These are phyloP conservation scores for Athelia psychrophila DNA, from an alignment of 1,284 basidiomycete genomes.

Conservation along the genomic window DNA sequence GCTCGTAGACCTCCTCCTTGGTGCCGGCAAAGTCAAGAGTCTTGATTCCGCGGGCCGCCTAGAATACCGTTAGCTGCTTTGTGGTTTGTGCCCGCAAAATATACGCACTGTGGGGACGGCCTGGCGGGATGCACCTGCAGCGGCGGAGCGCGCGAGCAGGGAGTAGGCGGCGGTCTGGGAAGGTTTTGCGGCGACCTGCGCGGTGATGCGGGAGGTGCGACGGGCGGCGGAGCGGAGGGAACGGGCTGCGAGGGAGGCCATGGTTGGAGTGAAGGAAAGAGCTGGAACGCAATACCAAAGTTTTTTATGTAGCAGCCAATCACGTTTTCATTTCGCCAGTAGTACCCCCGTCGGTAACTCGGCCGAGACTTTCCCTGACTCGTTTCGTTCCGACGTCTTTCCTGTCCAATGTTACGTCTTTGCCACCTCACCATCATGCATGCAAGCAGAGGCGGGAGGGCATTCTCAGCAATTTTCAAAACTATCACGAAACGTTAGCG, in stretches of 20 bases:
- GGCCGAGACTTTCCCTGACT: too few species aligned
- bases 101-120: conserved; percentile 36
- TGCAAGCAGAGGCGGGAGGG: too few species aligned
- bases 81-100: conserved; percentile 3
- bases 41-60: conserved; percentile 80
- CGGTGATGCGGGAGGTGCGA: conserved; percentile 47
- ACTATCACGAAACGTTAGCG: too few species aligned
- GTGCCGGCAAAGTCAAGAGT: conserved; percentile 98
- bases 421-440: too few species aligned
- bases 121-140: conserved; percentile 35
- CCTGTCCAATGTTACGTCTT: too few species aligned
- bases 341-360: too few species aligned
- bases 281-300: neutral
- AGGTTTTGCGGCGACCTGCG: conserved; percentile 40
- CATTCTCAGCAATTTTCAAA: too few species aligned
- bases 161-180: conserved; percentile 70
- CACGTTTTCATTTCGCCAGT: too few species aligned
- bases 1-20: conserved; percentile 96
- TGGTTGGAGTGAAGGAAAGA: conserved; percentile 29
- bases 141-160: conserved; percentile 55
- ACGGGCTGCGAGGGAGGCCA: conserved; percentile 61
- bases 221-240: conserved; percentile 62
- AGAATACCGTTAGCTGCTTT: neutral
- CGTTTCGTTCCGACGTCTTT: too few species aligned
- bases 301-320: neutral